A percentile compares a stretch with the other conserved stretches of the same genome.
Conservation (phyloP, 164 flowering plant species). For the Protea cynaroides region DNA sequence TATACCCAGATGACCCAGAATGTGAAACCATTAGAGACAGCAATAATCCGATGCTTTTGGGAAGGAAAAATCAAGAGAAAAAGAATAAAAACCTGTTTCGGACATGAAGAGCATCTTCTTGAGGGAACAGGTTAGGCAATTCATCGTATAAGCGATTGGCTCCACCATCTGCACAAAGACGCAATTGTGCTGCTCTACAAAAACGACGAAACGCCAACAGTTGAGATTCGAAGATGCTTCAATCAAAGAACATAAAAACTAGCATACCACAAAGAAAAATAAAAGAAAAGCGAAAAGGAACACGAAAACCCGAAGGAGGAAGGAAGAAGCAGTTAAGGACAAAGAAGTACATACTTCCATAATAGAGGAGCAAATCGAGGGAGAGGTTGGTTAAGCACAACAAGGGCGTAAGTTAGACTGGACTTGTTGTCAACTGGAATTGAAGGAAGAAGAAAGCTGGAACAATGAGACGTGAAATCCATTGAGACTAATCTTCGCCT, state of each 20-base stretch:
- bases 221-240: background rate
- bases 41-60: too few species aligned
- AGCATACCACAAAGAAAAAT: background rate
- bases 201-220: slow-evolving; percentile 9
- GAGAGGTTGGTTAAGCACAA: slow-evolving; percentile 76
- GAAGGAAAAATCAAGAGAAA: too few species aligned
- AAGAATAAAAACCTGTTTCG: slow-evolving; percentile 47
- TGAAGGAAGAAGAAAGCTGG: slow-evolving; percentile 69
- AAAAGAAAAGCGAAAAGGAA: background rate
- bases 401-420: slow-evolving; percentile 55
- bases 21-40: too few species aligned
- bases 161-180: slow-evolving; percentile 93
- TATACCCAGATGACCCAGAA: too few species aligned
- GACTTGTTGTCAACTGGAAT: slow-evolving; percentile 25
- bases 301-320: background rate
- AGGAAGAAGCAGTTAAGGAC: slow-evolving; percentile 1
- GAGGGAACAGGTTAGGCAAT: slow-evolving; percentile 60
- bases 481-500: slow-evolving; percentile 27
- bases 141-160: slow-evolving; percentile 86
- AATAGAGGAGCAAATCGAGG: slow-evolving; percentile 82
- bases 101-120: slow-evolving; percentile 49
- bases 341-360: slow-evolving; percentile 61
- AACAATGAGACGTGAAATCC: slow-evolving; percentile 61
- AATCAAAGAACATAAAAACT: background rate
- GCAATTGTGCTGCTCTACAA: slow-evolving; percentile 75